Evolutionary conservation across 208 protist genomes (phyloP).

Genomic region (Leishmania tropica): DNA sequence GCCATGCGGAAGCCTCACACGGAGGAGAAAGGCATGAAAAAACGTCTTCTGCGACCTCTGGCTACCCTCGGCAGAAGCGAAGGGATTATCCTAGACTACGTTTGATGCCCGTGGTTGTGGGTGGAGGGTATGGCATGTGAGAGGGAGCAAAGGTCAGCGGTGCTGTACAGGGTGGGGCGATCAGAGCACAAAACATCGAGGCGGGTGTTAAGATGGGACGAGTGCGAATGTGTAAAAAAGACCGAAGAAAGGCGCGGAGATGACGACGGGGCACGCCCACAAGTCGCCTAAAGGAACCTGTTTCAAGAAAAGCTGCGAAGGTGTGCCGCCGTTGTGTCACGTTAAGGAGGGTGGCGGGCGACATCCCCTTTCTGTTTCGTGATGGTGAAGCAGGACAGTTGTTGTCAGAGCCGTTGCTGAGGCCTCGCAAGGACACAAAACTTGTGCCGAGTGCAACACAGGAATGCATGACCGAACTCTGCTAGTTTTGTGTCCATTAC

Average conservation of each 20-base stretch:
- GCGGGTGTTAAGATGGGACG: background rate
- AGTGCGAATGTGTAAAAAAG: background rate
- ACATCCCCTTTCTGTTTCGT: background rate
- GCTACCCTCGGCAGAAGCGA: slow-evolving; percentile 2
- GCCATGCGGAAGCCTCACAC: too few relatives aligned
- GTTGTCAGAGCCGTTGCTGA: background rate
- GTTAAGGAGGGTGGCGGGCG: background rate
- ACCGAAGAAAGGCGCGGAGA: background rate
- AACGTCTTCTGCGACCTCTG: background rate
- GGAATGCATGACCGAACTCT: too few relatives aligned
- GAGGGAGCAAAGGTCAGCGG: background rate
- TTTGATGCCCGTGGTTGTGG: background rate
- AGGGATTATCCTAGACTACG: slow-evolving; percentile 1
- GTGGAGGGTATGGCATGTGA: background rate
- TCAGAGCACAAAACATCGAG: background rate
- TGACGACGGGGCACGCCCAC: background rate
- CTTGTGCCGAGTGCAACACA: background rate
- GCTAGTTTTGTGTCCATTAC: slow-evolving; percentile 3
- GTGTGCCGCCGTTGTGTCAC: background rate
- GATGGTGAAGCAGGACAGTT: background rate
- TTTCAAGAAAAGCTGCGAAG: background rate
- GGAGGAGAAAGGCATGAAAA: too few relatives aligned
- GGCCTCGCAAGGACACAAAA: background rate
- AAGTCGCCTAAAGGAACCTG: background rate
- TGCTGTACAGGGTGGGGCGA: background rate